phyloP scores from a whole-genome alignment of 306 rosid species.

The Citrullus colocynthis region DNA sequence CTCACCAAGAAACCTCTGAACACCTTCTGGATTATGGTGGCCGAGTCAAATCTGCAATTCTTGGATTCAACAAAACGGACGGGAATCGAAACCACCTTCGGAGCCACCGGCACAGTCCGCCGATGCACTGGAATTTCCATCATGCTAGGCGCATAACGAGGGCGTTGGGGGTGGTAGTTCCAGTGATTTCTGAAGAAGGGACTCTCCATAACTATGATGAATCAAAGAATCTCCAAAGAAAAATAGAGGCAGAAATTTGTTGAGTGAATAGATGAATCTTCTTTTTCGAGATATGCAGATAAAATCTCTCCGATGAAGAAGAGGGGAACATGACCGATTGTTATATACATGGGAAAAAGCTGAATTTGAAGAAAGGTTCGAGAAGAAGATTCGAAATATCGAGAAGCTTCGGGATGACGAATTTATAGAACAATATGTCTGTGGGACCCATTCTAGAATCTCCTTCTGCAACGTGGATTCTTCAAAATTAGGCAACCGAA shows the following conservation, averaged over 20 bases:
- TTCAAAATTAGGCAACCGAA: neutral
- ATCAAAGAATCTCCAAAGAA: neutral
- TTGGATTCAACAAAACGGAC: slow-evolving; percentile 36
- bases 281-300: neutral
- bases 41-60: slow-evolving; percentile 16
- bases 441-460: neutral
- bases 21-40: slow-evolving; percentile 44
- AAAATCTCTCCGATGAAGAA: neutral
- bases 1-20: slow-evolving; percentile 51
- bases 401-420: neutral
- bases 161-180: neutral
- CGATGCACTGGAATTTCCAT: slow-evolving; percentile 3
- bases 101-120: slow-evolving; percentile 13
- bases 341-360: neutral
- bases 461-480: neutral
- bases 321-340: too few species aligned
- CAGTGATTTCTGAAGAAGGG: slow-evolving; percentile 15
- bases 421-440: neutral
- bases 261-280: too few species aligned
- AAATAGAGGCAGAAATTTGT: neutral
- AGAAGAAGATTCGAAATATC: neutral
- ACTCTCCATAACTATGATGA: slow-evolving; percentile 12
- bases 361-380: neutral
- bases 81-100: slow-evolving; percentile 45
- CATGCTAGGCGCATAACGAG: neutral